phyloP scores from a whole-genome alignment of 2,329 filamentous ascomycete species.

The Metarhizium robertsii region DNA sequence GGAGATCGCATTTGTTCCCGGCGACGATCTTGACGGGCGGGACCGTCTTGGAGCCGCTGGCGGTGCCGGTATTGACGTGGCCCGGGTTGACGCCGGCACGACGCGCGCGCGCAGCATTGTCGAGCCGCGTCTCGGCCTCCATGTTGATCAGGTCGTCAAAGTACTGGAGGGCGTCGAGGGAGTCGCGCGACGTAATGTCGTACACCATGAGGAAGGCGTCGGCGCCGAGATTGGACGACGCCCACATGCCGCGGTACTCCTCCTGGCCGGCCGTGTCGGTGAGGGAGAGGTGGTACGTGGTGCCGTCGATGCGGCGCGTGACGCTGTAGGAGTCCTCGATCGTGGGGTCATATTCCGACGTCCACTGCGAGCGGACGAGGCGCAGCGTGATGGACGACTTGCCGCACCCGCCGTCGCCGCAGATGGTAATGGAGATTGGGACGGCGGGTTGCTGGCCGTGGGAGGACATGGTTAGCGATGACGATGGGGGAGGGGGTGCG shows the following conservation, averaged over 20 bases:
- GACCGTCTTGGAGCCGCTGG: conserved; percentile 39
- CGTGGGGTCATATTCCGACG: conserved; percentile 71
- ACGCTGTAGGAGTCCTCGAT: conserved; percentile 82
- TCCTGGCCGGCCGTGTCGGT: conserved; percentile 86
- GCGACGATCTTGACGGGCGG: conserved; percentile 75
- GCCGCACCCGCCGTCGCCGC: conserved; percentile 75
- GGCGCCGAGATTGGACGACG: conserved; percentile 64
- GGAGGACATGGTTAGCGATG: conserved; percentile 1
- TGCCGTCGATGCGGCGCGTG: conserved; percentile 69
- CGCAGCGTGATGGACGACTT: conserved; percentile 81
- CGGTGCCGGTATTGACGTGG: conserved; percentile 18
- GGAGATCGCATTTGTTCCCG: conserved; percentile 79
- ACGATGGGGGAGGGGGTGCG: too few relatives aligned
- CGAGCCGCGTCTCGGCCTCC: conserved; percentile 61
- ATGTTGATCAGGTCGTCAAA: conserved; percentile 80
- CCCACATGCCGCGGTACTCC: conserved; percentile 84
- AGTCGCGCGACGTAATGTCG: conserved; percentile 66
- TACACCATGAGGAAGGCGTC: conserved; percentile 83
- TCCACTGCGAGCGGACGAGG: conserved; percentile 76
- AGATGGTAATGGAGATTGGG: conserved; percentile 69
- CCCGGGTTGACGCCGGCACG: conserved; percentile 28
- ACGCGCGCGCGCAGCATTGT: conserved; percentile 47
- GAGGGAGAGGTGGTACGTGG: conserved; percentile 68
- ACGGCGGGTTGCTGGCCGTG: conserved; percentile 27
- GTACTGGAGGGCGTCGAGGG: conserved; percentile 63